Evolutionary conservation across 2,329 filamentous ascomycete species (phyloP).

Genomic region (Botrytis tulipae): DNA sequence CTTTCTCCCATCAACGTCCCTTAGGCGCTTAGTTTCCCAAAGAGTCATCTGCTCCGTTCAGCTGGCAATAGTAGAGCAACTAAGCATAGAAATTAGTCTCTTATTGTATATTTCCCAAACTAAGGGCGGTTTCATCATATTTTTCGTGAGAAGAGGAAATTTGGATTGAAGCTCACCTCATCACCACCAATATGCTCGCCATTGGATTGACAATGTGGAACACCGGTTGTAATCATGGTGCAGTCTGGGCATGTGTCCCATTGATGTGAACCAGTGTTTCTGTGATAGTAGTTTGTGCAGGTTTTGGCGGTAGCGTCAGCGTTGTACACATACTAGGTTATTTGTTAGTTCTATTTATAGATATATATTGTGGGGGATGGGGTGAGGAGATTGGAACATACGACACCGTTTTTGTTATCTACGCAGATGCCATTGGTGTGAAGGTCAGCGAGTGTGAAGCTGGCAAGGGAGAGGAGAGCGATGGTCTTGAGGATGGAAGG

Average conservation of each 20-base stretch:
- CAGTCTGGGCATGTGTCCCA: constrained; percentile 16
- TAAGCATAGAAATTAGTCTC: not conserved
- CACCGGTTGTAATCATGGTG: not conserved
- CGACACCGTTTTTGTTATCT: not conserved
- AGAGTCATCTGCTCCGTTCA: not conserved
- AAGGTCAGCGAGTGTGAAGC: constrained; percentile 12
- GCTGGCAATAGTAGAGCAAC: constrained; percentile 7
- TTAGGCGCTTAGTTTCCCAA: not conserved
- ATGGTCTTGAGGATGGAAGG: constrained; percentile 10
- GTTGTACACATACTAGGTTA: constrained; percentile 5
- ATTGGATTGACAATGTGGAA: not conserved
- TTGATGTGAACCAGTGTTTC: not conserved
- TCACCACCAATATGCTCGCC: constrained; percentile 2
- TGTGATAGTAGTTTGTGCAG: not conserved
- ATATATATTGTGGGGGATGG: not conserved
- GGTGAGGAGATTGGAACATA: not conserved
- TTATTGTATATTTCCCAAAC: not conserved
- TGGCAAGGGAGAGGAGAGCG: constrained; percentile 9
- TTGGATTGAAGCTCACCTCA: not conserved
- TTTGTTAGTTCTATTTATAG: not conserved
- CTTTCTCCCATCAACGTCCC: not conserved
- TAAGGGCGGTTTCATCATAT: not conserved
- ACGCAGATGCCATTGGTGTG: not conserved
- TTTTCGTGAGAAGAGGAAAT: not conserved
- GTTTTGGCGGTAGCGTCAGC: not conserved